phyloP scores from a whole-genome alignment of 2,329 filamentous ascomycete genomes.

The Aspergillus phoenicis region DNA sequence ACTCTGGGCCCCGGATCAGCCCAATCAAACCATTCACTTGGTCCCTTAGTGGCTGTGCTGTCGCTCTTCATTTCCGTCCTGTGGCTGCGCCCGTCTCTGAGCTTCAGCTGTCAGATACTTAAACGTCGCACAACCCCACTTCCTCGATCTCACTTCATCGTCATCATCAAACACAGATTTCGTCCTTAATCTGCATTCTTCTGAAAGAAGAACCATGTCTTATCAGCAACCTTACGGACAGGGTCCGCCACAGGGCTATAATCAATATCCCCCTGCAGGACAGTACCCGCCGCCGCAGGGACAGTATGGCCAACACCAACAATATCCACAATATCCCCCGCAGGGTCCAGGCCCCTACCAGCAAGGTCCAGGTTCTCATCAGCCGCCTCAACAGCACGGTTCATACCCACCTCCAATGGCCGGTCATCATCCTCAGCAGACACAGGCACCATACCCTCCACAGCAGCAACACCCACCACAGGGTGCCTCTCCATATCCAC shows the following conservation, averaged over 20 bases:
- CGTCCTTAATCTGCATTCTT: too few relatives aligned
- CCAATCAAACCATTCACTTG: too few relatives aligned
- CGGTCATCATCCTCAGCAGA: conserved; percentile 7
- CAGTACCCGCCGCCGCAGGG: neutral
- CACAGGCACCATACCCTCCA: too few relatives aligned
- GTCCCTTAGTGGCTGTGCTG: too few relatives aligned
- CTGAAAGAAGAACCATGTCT: neutral
- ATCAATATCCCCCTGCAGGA: conserved; percentile 4
- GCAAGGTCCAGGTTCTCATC: neutral
- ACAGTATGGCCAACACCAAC: neutral
- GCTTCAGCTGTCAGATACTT: too few relatives aligned
- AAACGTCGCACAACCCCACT: too few relatives aligned
- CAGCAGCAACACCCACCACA: neutral
- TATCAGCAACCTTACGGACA: conserved; percentile 8
- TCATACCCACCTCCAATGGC: conserved; percentile 4
- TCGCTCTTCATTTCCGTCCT: too few relatives aligned
- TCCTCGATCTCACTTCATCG: too few relatives aligned
- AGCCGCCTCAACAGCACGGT: conserved; percentile 5
- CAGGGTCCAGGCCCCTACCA: neutral
- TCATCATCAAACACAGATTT: too few relatives aligned
- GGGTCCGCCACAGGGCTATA: neutral
- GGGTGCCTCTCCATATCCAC: neutral
- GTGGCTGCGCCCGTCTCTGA: too few relatives aligned
- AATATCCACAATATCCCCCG: neutral
- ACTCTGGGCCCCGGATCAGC: too few relatives aligned